These are phyloP conservation scores for Theobroma grandiflorum DNA, from an alignment of 441 rosid genomes.

Conservation along the genomic window DNA sequence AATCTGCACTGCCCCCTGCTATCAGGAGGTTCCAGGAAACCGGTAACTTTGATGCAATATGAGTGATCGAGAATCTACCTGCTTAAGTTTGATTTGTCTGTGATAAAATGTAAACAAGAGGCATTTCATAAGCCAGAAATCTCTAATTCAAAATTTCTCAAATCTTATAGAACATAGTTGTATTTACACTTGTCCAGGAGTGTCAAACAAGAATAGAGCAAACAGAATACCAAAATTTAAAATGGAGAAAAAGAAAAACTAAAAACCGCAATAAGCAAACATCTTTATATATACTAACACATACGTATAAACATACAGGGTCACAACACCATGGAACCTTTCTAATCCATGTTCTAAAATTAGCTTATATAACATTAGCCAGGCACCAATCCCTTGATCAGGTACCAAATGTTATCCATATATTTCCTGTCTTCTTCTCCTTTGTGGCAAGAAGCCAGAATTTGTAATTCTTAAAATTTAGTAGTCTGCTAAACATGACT, in stretches of 20 bases:
- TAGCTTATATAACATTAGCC: conserved; percentile 51
- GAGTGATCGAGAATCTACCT: not conserved
- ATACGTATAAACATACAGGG: conserved; percentile 39
- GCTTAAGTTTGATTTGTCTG: not conserved
- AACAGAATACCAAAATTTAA: not conserved
- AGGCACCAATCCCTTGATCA: conserved; percentile 35
- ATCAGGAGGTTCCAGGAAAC: not conserved
- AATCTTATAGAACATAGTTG: conserved; percentile 1
- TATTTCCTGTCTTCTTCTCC: conserved; percentile 39
- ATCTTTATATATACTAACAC: conserved; percentile 43
- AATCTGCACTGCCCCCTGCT: not conserved
- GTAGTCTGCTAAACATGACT: conserved; percentile 37
- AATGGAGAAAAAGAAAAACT: not conserved
- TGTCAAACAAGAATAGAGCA: conserved; percentile 13
- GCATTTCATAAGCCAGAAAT: not conserved
- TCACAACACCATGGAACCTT: conserved; percentile 39
- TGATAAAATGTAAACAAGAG: not conserved
- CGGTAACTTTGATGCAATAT: not conserved
- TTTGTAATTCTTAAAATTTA: conserved; percentile 20
- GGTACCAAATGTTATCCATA: conserved; percentile 41
- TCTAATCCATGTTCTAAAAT: conserved; percentile 50
- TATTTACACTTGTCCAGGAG: conserved; percentile 44
- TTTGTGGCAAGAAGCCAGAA: conserved; percentile 35
- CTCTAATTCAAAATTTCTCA: not conserved
- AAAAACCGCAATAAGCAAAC: conserved; percentile 31